A percentile compares a stretch with the other conserved stretches of the same genome.
Conservation (phyloP, 2,329 filamentous ascomycete species). For the Sporothrix schenckii region DNA sequence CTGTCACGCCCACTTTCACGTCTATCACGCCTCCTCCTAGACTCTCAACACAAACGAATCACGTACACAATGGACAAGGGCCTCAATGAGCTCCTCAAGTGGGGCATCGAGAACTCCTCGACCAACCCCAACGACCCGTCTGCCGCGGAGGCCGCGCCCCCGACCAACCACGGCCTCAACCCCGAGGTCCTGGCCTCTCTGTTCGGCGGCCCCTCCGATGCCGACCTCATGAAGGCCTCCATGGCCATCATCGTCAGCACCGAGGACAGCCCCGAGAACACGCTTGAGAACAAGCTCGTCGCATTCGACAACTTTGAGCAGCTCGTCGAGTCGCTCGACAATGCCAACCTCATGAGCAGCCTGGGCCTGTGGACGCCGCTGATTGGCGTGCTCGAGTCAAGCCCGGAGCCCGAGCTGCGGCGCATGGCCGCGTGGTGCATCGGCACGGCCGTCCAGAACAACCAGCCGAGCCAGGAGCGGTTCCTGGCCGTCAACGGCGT, state of each 20-base stretch:
- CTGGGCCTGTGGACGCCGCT: slow-evolving; percentile 82
- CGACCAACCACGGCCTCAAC: slow-evolving; percentile 56
- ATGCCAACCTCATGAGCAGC: slow-evolving; percentile 88
- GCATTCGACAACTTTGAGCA: slow-evolving; percentile 97
- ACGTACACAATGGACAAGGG: slow-evolving; percentile 41
- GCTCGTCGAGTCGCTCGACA: slow-evolving; percentile 88
- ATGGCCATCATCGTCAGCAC: slow-evolving; percentile 70
- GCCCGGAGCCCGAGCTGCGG: slow-evolving; percentile 71
- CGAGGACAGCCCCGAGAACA: slow-evolving; percentile 47
- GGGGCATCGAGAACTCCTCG: slow-evolving; percentile 44
- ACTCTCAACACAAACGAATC: slow-evolving; percentile 4
- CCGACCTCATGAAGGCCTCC: slow-evolving; percentile 84
- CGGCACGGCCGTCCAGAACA: slow-evolving; percentile 95
- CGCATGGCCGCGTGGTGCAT: slow-evolving; percentile 92
- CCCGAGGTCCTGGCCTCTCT: slow-evolving; percentile 72
- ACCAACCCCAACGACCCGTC: slow-evolving; percentile 36
- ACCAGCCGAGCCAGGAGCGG: slow-evolving; percentile 79
- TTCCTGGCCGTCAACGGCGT: slow-evolving; percentile 67
- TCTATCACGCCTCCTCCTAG: neutral
- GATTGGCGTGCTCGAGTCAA: slow-evolving; percentile 64
- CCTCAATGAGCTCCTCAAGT: slow-evolving; percentile 46
- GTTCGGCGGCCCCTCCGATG: slow-evolving; percentile 83
- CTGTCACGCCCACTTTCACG: no score
- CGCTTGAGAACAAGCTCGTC: slow-evolving; percentile 73
- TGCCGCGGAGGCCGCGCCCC: slow-evolving; percentile 38